Evolutionary conservation across 441 rosid species (phyloP).

Genomic region (Biscutella laevigata): DNA sequence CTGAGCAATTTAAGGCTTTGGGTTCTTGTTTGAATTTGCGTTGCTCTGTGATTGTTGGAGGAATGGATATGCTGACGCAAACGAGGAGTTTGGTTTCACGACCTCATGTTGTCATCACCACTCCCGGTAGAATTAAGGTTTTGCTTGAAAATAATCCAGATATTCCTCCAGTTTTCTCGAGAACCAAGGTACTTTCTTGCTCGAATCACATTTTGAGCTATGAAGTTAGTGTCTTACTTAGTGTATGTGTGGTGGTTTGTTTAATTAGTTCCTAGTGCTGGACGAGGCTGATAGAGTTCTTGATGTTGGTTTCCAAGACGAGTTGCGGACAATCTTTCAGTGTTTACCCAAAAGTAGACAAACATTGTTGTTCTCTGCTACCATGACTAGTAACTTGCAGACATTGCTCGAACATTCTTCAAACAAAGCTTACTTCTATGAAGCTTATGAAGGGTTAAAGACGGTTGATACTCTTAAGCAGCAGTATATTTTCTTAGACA

Average conservation of each 20-base stretch:
- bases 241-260: constrained; percentile 15
- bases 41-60: constrained; percentile 79
- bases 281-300: constrained; percentile 96
- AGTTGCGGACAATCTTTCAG: constrained; percentile 52
- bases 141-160: constrained; percentile 71
- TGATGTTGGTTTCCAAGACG: constrained; percentile 93
- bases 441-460: constrained; percentile 86
- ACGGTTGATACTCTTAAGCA: constrained; percentile 85
- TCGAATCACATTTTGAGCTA: neutral
- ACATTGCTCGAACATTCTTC: constrained; percentile 63
- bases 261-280: constrained; percentile 64
- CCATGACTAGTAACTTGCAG: constrained; percentile 76
- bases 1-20: constrained; percentile 81
- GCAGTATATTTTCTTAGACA: constrained; percentile 59
- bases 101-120: constrained; percentile 84
- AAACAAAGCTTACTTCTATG: constrained; percentile 86
- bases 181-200: constrained; percentile 50
- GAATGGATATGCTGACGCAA: constrained; percentile 79
- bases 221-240: neutral
- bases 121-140: constrained; percentile 82
- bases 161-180: constrained; percentile 61
- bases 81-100: constrained; percentile 50
- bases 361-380: constrained; percentile 86
- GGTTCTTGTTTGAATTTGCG: constrained; percentile 77
- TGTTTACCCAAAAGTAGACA: constrained; percentile 74